Base-by-base conservation (phyloP, 768 basidiomycete species). In the Leucogyrophana mollusca region DNA sequence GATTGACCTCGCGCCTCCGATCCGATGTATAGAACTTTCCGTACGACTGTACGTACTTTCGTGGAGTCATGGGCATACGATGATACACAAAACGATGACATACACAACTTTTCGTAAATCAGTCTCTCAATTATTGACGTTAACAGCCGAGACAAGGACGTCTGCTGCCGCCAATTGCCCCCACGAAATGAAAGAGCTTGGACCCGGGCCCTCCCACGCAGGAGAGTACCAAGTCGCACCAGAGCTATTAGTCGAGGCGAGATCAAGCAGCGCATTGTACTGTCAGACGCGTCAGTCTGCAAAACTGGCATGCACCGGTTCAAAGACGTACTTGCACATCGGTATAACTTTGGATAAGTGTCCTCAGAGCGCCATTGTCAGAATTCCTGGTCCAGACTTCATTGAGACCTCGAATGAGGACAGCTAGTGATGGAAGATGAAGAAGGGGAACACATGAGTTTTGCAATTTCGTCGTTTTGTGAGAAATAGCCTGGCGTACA, bases 351-450 rank as follows among this genome's bases (percentile, higher is more conserved):
- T 67, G 72, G 39, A 79, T 61, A 37, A 79, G 57, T 30, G 62
- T 70, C 25, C 59, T 59, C 20, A 79, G 62, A 21, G 62, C 58
- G 6, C 50, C 56, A 51, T 78, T 69, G 7, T 56, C 54, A 33
- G 64, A 53, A 45, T 65, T 74, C 40, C 75, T 60, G 4, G 50
- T 53, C 59, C 67, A 79, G 1, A 67, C 76, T 56, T 80, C 77
- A 41, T 64, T 61, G 14, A 80, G 58, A 3, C 70, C 76, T 21
- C 76, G 73, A 45, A 81, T 71, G 53, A 74, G 69, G 34, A 79
- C 57, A 8, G 70, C 69, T 73, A 40, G 13, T 34, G 27, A 14
- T 44, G 39, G 7, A 34, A 16, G 7, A 22, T 6, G 27, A 30
- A 9, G 37, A 4, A n/a, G n/a, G n/a, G n/a, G n/a, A n/a, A n/a